Evolutionary conservation across 306 rosid genomes (phyloP), one percentile per base, ranked within the genome.

Genomic region (Urtica urens): DNA sequence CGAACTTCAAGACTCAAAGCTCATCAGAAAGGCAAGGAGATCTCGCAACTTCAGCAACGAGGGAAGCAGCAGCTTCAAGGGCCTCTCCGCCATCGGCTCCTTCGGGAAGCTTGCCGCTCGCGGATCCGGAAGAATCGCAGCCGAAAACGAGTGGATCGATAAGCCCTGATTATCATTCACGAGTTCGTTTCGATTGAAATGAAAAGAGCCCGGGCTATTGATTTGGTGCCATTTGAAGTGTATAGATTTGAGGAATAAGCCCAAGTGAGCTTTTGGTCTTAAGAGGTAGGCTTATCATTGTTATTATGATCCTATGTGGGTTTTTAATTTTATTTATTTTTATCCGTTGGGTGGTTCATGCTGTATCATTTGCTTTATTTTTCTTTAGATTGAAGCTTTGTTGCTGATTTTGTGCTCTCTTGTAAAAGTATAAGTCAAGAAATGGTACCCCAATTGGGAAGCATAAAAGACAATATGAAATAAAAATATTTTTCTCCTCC

Each of bases 51-150:
- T 75, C 44, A 74, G 76, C 14, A 58, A 58, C 5, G 95, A 90
- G 59, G 78, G 75, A 14, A 90, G 94, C 67, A 81, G 93, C 78
- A 82, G 87, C 75, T 77, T 85, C 68, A 90, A 82, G 77, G 73
- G 92, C 55, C 26, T 77, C 57, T 69, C 96, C 2, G 67, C 72
- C 3, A 69, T 78, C 11, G 75, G 76, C 13, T 56, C 99, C 7
- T 79, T 75, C 7, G 99, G 94, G 51, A 90, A 77, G 69, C 66
- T 85, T 52, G 77, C 70, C 1, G 78, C 82, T 35, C 82, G 76
- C 1, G 65, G 83, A 52, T 77, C 95, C 0, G 94, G 85, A 51
- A 73, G 74, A 64, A 65, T 79, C 60, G 80, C 72, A 30, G 67
- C 83, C 12, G 92, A 77, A 46, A 77, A 67, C 45, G 93, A 77